Conservation (phyloP, 495 filamentous ascomycete genomes). For the Oidiodendron maius region DNA sequence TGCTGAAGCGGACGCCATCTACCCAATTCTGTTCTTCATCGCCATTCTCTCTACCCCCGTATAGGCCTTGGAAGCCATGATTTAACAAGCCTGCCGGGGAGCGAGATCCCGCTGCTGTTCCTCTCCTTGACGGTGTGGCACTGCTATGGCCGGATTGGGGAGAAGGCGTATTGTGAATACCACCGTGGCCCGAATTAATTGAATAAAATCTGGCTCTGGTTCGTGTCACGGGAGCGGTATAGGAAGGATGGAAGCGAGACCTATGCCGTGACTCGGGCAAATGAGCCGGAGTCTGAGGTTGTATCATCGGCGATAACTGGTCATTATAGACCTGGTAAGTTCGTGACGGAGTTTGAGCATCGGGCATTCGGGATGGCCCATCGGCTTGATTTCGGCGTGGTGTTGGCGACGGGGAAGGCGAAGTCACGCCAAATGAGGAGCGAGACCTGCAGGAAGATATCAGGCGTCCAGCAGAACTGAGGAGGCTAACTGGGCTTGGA, state of each 20-base stretch:
- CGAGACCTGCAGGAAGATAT: conserved; percentile 25
- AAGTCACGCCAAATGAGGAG: conserved; percentile 20
- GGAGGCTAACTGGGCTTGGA: conserved; percentile 7
- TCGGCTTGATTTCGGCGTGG: conserved; percentile 2
- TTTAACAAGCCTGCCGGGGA: conserved; percentile 31
- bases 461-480: conserved; percentile 4
- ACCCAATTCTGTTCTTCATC: conserved; percentile 36
- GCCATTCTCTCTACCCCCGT: conserved; percentile 40
- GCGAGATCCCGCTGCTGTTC: not conserved
- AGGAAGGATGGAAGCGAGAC: conserved; percentile 37
- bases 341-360: conserved; percentile 13
- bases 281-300: conserved; percentile 51
- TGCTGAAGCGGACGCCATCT: conserved; percentile 27
- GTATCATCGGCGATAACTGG: conserved; percentile 36
- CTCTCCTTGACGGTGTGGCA: not conserved
- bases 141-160: too few relatives aligned
- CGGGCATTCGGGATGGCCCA: conserved; percentile 2
- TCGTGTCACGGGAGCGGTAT: conserved; percentile 33
- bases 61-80: conserved; percentile 35
- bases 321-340: conserved; percentile 45
- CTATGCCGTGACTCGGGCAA: conserved; percentile 45
- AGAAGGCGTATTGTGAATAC: conserved; percentile 8
- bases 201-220: not conserved
- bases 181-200: not conserved
- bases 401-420: conserved; percentile 9